Percentiles rank a stretch among this genome's conserved stretches.
phyloP scores from a whole-genome alignment of 1,139 yeast species.

The Tardiomyces depauwii region DNA sequence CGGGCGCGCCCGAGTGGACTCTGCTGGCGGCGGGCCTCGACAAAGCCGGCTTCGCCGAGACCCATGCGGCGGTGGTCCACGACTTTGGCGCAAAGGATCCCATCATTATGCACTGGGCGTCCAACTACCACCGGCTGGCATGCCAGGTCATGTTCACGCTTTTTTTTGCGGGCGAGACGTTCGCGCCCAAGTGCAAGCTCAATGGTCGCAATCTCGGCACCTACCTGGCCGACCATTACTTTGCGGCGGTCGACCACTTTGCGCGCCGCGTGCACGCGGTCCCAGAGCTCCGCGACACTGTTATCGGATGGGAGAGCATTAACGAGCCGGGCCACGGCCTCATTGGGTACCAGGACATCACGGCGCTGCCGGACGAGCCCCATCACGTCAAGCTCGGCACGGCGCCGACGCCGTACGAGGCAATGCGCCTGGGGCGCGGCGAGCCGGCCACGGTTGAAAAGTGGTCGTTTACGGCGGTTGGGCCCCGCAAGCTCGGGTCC shows the following conservation, averaged over 20 bases:
- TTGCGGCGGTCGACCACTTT: constrained; percentile 43
- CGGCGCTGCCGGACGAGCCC: constrained; percentile 11
- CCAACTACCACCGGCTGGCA: constrained; percentile 69
- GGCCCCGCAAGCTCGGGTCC: constrained; percentile 53
- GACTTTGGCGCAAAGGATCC: constrained; percentile 7
- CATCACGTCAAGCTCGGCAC: constrained; percentile 20
- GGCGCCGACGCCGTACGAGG: constrained; percentile 24
- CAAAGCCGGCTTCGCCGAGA: constrained; percentile 44
- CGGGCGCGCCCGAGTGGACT: constrained; percentile 93
- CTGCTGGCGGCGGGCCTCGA: constrained; percentile 76
- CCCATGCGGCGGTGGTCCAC: constrained; percentile 15
- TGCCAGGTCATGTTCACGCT: constrained; percentile 73
- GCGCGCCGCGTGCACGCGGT: constrained; percentile 40
- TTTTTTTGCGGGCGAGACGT: constrained; percentile 64
- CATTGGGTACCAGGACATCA: constrained; percentile 17
- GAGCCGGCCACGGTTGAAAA: constrained; percentile 49
- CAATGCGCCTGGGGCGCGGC: constrained; percentile 54
- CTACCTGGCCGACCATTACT: constrained; percentile 55
- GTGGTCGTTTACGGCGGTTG: constrained; percentile 55
- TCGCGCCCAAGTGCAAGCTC: constrained; percentile 58
- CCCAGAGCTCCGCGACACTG: constrained; percentile 39
- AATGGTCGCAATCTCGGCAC: constrained; percentile 70
- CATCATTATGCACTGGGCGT: constrained; percentile 74
- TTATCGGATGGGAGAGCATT: constrained; percentile 74
- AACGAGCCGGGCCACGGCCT: constrained; percentile 63